phyloP scores from a whole-genome alignment of 108 stramenopile genomes.

The Schizochytrium sp. region DNA sequence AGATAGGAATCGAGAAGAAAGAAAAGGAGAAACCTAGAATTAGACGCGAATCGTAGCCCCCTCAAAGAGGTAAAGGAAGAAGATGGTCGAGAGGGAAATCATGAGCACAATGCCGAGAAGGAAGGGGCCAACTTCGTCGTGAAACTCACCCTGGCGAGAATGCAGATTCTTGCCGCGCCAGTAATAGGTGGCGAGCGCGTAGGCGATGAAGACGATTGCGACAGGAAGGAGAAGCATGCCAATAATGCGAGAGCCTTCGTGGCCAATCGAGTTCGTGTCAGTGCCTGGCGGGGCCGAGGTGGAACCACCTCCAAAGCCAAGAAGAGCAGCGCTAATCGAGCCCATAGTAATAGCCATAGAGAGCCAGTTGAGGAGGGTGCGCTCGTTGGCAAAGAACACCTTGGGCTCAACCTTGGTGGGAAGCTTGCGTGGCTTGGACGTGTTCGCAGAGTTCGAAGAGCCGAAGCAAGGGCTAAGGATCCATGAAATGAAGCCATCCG shows the following conservation, averaged over 20 bases:
- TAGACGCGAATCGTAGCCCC: background rate
- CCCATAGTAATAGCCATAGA: constrained; percentile 70
- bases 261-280: constrained; percentile 63
- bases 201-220: background rate
- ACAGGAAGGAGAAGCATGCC: background rate
- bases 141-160: background rate
- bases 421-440: constrained; percentile 71
- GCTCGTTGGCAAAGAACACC: constrained; percentile 92
- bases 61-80: background rate
- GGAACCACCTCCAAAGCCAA: constrained; percentile 52
- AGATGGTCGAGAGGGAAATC: constrained; percentile 7
- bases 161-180: background rate
- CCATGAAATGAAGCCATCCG: background rate
- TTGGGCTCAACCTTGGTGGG: constrained; percentile 88
- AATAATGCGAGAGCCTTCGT: background rate
- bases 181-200: background rate
- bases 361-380: constrained; percentile 89
- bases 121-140: constrained; percentile 23
- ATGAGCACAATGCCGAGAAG: constrained; percentile 17
- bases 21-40: background rate
- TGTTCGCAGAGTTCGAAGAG: background rate
- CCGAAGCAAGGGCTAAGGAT: background rate
- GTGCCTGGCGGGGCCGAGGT: constrained; percentile 42
- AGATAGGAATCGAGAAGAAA: too few relatives aligned
- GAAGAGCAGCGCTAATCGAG: constrained; percentile 67